Evolutionary conservation across 73 alveolate species (phyloP).

Genomic region (Paramecium octaurelia): DNA sequence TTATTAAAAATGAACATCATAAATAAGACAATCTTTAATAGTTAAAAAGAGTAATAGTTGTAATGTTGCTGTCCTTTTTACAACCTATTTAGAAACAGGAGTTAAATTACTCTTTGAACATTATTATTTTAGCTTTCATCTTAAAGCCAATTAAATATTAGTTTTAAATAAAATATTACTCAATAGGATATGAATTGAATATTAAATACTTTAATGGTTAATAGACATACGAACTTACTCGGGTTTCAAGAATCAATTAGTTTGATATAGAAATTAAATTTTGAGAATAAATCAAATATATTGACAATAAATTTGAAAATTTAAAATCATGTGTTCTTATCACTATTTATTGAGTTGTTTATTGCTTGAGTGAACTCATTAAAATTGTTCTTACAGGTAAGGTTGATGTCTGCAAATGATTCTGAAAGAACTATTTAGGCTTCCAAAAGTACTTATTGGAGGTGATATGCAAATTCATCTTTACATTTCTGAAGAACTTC

Average conservation of each 20-base stretch:
- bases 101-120: no score
- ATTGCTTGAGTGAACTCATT: background rate
- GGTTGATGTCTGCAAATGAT: background rate
- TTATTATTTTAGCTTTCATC: background rate
- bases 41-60: background rate
- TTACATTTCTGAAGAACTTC: background rate
- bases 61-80: no score
- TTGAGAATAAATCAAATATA: no score
- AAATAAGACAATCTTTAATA: background rate
- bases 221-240: no score
- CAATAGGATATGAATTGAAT: no score
- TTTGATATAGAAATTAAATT: background rate
- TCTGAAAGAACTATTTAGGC: background rate
- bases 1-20: no score
- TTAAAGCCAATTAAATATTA: no score
- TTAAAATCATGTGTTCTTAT: background rate
- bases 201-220: no score
- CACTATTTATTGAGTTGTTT: no score
- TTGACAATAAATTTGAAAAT: no score
- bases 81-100: background rate
- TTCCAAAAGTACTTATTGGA: background rate
- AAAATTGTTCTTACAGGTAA: background rate
- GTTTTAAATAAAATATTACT: no score
- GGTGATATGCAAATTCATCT: background rate
- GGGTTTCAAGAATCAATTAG: no score